Evolutionary conservation across 768 basidiomycete genomes (phyloP), one percentile per base, ranked within the genome.

Genomic region (Podaxis sp.): DNA sequence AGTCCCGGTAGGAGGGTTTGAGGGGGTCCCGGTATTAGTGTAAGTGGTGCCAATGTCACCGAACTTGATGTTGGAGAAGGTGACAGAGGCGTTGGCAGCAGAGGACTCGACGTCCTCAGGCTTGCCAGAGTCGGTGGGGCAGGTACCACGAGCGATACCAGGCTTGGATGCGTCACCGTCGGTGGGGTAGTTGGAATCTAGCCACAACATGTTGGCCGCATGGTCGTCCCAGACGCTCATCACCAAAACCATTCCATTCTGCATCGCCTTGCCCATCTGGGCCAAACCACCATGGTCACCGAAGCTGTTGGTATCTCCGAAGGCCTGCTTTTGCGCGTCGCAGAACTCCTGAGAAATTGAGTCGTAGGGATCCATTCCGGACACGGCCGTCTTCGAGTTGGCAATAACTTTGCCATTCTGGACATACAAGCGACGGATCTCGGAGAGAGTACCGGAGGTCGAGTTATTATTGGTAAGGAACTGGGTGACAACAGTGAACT

Each of bases 131-230:
- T 48, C 51, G 40, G 70, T 71, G 1, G 68, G 20, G 58, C 68
- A 69, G 12, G 68, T 65, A 17, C 68, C 70, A 54, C 70, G 70
- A 26, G 65, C 64, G 17, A 67, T 59, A 30, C 70, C 68, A 6
- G 67, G 68, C 28, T 51, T 63, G 66, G 49, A 67, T 5, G 69
- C 15, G 46, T 68, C 51, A 13, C 22, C 61, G 65, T 53, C 62
- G 37, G 63, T 64, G 28, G 72, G 79, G 69, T 78, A 77, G 72
- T 71, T 73, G 59, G 70, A 67, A 69, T 78, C 79, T 68, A 80
- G 75, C 73, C 80, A 80, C 58, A 79, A 73, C 79, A 80, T 80
- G 64, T 72, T 68, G 36, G 72, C 76, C 15, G 62, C 60, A 40
- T 70, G 67, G 62, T 70, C 69, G 36, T 70, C 65, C 69, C 68